Conservation (phyloP, 805 yeast species). For the Metschnikowia aberdeeniae region DNA sequence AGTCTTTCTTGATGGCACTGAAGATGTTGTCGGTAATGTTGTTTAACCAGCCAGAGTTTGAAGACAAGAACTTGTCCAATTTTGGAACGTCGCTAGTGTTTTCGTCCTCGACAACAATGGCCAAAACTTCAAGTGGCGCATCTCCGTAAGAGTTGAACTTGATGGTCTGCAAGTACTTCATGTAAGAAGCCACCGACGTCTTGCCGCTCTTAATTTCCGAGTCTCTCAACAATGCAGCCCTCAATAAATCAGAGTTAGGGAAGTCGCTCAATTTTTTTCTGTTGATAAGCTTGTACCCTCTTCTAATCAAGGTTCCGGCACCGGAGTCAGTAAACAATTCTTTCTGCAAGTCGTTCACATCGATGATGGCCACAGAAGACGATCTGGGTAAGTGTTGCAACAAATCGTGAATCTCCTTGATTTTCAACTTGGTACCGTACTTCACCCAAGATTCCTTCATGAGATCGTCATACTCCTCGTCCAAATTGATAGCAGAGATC, state of each 20-base stretch:
- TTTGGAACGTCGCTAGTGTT: constrained; percentile 50
- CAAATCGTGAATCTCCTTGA: constrained; percentile 92
- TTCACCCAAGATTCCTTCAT: constrained; percentile 97
- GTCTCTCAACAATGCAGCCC: constrained; percentile 74
- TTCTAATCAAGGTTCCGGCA: constrained; percentile 96
- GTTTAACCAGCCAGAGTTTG: constrained; percentile 94
- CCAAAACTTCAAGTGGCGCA: constrained; percentile 92
- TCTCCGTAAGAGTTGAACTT: constrained; percentile 83
- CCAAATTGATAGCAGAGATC: constrained; percentile 84
- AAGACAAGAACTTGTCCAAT: constrained; percentile 80
- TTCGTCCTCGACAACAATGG: constrained; percentile 59
- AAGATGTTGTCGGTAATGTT: constrained; percentile 95
- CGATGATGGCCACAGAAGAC: constrained; percentile 95
- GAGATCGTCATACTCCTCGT: constrained; percentile 89
- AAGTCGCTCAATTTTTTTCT: constrained; percentile 69
- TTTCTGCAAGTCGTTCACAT: constrained; percentile 91
- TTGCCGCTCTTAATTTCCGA: constrained; percentile 67
- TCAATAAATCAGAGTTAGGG: constrained; percentile 66
- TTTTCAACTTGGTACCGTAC: constrained; percentile 96
- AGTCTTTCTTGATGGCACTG: constrained; percentile 73
- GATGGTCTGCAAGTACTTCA: constrained; percentile 61
- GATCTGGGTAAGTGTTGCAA: constrained; percentile 93
- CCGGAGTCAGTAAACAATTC: constrained; percentile 98
- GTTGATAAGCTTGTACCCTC: constrained; percentile 85
- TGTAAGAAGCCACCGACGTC: constrained; percentile 74